Evolutionary conservation across 768 basidiomycete genomes (phyloP), one percentile per base, ranked within the genome.

Genomic region (Gloeophyllum trabeum): DNA sequence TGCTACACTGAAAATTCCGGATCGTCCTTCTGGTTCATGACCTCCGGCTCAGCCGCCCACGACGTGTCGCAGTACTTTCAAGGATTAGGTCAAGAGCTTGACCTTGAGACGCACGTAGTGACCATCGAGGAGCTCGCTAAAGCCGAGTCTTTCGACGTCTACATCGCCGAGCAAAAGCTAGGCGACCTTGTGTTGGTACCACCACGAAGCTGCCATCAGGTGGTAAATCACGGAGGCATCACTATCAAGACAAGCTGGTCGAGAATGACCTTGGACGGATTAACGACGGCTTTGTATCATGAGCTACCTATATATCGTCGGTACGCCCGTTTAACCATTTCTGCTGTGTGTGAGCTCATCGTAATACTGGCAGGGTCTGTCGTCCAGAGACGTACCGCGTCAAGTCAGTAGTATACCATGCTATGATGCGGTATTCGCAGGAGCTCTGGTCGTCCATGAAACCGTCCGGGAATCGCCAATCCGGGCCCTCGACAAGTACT

Each of bases 21-120:
- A 0, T 81, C 79, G 1, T 79, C 86, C 1, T 85, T 78, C 53
- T 90, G 87, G 88, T 89, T 90, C 59, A 86, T 91, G 82, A 87
- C 88, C 2, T 63, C 69, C 45, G 67, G 75, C 21, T 66, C 73
- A 0, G 71, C 68, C 44, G 75, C 81, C 12, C 63, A 69, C 6
- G 58, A 52, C 6, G 81, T 73, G 4, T 63, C 75, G 0, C 56
- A 62, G 21, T 85, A 80, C 53, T 86, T 90, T 47, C 66, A 64
- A 22, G 48, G 54, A 13, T 38, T 61, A 16, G 68, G 71, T 3
- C 64, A 73, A 37, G 79, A 79, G 55, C 53, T 90, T 4, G 88
- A 91, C 53, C 75, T 85, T 50, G 88, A 91, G 60, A 72, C 66
- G 0, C 75, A 84, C 52, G 64, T 77, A 5, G 65, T 79, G 4